These are phyloP conservation scores for Myxozyma sirexii DNA, from an alignment of 805 yeast species.

Conservation along the genomic window DNA sequence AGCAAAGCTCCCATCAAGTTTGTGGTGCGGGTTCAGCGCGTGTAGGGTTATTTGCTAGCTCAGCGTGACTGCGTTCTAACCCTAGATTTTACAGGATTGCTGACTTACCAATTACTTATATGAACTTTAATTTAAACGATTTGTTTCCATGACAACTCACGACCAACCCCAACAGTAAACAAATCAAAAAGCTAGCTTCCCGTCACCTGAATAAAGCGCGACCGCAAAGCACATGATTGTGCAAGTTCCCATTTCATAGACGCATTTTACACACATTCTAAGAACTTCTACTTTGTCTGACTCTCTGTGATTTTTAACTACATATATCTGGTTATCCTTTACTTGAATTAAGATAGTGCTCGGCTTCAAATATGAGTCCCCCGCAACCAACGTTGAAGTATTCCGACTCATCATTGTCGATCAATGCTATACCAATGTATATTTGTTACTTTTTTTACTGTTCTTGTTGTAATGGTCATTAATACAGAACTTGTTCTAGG, in stretches of 20 bases:
- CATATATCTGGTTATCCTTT: too few relatives aligned
- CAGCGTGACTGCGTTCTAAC: constrained; percentile 26
- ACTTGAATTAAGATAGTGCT: too few relatives aligned
- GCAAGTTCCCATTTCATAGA: too few relatives aligned
- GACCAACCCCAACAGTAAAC: background rate
- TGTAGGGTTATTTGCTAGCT: background rate
- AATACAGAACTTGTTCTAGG: constrained; percentile 23
- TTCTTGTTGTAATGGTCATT: background rate
- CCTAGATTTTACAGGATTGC: background rate
- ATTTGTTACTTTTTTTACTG: too few relatives aligned
- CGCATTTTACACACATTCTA: too few relatives aligned
- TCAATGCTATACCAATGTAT: constrained; percentile 22
- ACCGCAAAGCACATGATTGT: too few relatives aligned
- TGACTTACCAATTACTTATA: background rate
- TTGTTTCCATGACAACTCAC: background rate
- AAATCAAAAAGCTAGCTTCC: background rate
- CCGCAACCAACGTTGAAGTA: constrained; percentile 26
- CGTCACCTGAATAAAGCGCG: background rate
- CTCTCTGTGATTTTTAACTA: too few relatives aligned
- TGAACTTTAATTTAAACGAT: background rate
- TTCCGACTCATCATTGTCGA: constrained; percentile 36
- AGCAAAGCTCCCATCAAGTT: background rate
- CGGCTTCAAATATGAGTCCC: background rate
- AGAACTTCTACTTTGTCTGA: too few relatives aligned
- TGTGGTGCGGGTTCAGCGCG: background rate